These are phyloP conservation scores for Pleurotus salmoneostramineus DNA, from an alignment of 768 basidiomycete genomes.

Conservation along the genomic window DNA sequence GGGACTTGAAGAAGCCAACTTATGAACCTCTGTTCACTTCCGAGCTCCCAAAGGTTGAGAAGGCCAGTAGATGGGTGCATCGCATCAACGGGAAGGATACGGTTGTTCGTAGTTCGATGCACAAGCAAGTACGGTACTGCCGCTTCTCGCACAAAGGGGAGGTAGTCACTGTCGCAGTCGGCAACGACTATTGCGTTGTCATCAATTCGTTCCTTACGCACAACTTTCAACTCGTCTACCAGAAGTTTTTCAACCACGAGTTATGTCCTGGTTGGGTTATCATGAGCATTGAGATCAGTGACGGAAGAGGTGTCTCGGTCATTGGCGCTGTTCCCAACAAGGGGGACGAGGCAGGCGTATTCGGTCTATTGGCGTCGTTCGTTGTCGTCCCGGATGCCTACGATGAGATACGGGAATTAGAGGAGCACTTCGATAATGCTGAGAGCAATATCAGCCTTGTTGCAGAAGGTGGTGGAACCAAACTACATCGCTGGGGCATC, in stretches of 20 bases:
- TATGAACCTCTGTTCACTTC: neutral
- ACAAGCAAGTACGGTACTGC: neutral
- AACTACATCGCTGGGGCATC: neutral
- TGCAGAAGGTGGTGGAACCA: neutral
- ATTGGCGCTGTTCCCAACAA: neutral
- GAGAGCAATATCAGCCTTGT: neutral
- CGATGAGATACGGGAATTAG: neutral
- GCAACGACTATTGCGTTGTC: neutral
- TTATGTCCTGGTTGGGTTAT: neutral
- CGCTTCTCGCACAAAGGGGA: neutral
- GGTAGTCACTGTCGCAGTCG: neutral
- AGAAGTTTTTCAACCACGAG: neutral
- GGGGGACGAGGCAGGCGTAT: neutral
- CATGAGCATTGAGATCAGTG: neutral
- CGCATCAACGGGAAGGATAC: neutral
- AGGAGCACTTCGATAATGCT: neutral
- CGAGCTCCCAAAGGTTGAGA: neutral
- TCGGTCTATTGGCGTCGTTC: neutral
- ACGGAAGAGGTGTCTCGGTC: neutral
- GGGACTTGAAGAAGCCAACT: neutral
- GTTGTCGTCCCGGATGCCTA: neutral
- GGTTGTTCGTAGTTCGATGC: neutral
- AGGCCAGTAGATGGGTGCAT: neutral
- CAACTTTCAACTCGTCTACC: slow-evolving; percentile 1
- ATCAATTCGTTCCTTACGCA: neutral